phyloP scores from a whole-genome alignment of 441 rosid species.

The Corymbia citriodora region DNA sequence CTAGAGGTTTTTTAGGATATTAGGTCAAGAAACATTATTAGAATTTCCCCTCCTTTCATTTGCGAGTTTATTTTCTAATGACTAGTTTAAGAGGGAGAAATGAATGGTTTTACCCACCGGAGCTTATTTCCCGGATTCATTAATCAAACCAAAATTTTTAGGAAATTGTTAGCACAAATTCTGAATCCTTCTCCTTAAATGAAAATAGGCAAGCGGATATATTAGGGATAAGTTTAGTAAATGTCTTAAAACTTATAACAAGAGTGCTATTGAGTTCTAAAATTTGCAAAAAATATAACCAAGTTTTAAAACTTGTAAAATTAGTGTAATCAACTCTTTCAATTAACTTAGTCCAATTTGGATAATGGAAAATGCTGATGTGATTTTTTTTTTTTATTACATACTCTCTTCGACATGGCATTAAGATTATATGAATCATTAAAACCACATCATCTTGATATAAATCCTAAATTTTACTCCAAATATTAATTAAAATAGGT shows the following conservation, averaged over 20 bases:
- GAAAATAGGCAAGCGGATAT: not conserved
- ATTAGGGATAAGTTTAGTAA: not conserved
- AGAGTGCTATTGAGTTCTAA: not conserved
- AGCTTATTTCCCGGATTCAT: not conserved
- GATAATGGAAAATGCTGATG: fast-evolving
- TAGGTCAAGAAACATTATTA: not conserved
- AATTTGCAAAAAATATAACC: not conserved
- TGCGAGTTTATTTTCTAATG: not conserved
- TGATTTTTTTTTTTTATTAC: not conserved
- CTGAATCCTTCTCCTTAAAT: not conserved
- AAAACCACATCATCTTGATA: not conserved
- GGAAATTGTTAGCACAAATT: not conserved
- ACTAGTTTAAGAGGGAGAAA: not conserved
- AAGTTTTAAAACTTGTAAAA: not conserved
- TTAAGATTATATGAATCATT: too few relatives aligned
- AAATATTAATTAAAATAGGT: not conserved
- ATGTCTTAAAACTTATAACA: fast-evolving
- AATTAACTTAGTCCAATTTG: not conserved
- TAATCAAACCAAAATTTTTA: not conserved
- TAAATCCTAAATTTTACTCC: not conserved
- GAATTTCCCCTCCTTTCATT: not conserved
- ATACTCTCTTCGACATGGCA: not conserved
- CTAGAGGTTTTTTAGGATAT: too few relatives aligned
- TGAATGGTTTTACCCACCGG: not conserved
- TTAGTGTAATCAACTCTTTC: not conserved